These are phyloP conservation scores for Prunus davidiana DNA, from an alignment of 306 rosid species.

Conservation along the genomic window DNA sequence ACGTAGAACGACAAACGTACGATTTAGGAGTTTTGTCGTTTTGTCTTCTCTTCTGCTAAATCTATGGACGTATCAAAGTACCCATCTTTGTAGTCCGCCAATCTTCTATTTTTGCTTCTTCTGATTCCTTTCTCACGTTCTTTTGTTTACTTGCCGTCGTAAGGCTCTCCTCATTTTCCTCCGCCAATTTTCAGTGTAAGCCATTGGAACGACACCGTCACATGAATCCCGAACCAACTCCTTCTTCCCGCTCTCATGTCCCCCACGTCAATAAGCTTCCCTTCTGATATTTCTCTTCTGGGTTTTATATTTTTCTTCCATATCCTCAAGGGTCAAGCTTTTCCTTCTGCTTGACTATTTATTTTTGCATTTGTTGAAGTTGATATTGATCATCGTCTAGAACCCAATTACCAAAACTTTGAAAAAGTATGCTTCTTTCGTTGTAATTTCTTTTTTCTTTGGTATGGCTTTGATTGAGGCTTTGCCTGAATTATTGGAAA, in stretches of 20 bases:
- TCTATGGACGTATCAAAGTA: neutral
- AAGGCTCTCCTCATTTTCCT: neutral
- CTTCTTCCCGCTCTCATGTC: conserved; percentile 19
- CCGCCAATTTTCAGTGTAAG: neutral
- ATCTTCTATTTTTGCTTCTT: neutral
- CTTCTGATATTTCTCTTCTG: conserved; percentile 8
- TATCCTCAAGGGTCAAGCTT: neutral
- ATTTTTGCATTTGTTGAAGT: neutral
- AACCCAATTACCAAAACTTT: neutral
- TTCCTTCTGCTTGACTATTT: neutral
- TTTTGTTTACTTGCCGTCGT: neutral
- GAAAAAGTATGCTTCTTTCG: neutral
- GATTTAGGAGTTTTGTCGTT: neutral
- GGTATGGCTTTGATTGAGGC: conserved; percentile 24
- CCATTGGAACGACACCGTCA: conserved; percentile 25
- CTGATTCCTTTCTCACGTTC: neutral
- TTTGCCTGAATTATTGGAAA: conserved; percentile 30
- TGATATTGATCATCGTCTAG: neutral
- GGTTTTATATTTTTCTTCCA: conserved; percentile 14
- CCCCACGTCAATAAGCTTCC: neutral
- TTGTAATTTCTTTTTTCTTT: neutral
- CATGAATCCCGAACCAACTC: neutral
- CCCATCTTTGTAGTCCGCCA: conserved; percentile 3
- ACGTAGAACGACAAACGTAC: neutral
- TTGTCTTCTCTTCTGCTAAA: neutral